Evolutionary conservation across 352 stramenopile species (phyloP).

Genomic region (Phytopythium oedochilum): DNA sequence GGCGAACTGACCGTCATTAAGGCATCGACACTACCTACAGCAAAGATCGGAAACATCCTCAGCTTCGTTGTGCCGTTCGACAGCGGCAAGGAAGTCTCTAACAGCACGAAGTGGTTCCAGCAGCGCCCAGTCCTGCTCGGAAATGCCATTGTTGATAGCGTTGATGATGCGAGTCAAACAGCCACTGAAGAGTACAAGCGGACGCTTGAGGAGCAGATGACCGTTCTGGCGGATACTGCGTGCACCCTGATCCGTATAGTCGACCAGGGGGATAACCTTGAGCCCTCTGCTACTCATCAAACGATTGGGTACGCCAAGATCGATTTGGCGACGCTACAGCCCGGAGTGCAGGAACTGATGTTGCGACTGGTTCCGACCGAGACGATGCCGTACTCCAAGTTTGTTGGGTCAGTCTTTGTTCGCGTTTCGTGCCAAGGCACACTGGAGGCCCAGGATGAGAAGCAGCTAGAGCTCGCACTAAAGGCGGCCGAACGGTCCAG

Average conservation of each 20-base stretch:
- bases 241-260: slow-evolving; percentile 52
- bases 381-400: slow-evolving; percentile 45
- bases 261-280: slow-evolving; percentile 15
- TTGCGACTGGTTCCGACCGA: slow-evolving; percentile 36
- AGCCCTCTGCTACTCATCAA: not conserved
- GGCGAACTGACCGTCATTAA: slow-evolving; percentile 24
- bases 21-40: slow-evolving; percentile 6
- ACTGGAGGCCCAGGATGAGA: not conserved
- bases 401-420: slow-evolving; percentile 36
- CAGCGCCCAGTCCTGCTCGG: slow-evolving; percentile 21
- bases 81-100: slow-evolving; percentile 1
- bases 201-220: slow-evolving; percentile 13
- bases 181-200: slow-evolving; percentile 1
- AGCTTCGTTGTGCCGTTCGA: slow-evolving; percentile 14
- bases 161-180: not conserved
- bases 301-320: slow-evolving; percentile 44
- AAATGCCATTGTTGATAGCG: not conserved
- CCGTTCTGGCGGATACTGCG: slow-evolving; percentile 23
- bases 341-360: slow-evolving; percentile 32
- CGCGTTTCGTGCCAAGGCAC: slow-evolving; percentile 16
- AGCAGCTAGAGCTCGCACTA: not conserved
- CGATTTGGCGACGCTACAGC: slow-evolving; percentile 32
- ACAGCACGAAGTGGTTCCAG: slow-evolving; percentile 25
- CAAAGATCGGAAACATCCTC: slow-evolving; percentile 9
- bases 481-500: not conserved